Conservation (phyloP, 768 basidiomycete species). For the Neoboletus brunneissimus region DNA sequence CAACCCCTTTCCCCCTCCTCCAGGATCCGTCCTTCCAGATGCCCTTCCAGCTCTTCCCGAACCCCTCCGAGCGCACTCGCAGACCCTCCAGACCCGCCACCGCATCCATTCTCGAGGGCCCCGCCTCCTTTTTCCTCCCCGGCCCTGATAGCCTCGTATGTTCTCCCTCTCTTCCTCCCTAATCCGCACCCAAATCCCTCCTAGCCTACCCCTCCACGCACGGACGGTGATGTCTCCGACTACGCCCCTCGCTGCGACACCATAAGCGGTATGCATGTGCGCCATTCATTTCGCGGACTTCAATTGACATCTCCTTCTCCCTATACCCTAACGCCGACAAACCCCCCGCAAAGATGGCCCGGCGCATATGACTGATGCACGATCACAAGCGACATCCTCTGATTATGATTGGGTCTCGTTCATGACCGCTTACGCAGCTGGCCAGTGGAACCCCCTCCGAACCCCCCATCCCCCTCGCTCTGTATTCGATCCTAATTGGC, state of each 20-base stretch:
- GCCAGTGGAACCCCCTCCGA: slow-evolving; percentile 76
- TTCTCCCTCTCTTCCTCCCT: neutral
- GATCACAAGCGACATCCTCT: slow-evolving; percentile 21
- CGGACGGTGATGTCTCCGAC: slow-evolving; percentile 13
- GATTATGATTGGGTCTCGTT: slow-evolving; percentile 73
- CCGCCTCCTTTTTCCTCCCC: slow-evolving; percentile 41
- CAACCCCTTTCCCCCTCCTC: slow-evolving; percentile 23
- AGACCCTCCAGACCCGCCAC: slow-evolving; percentile 40
- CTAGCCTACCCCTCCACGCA: slow-evolving; percentile 6
- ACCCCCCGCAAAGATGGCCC: slow-evolving; percentile 12
- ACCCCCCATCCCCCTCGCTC: slow-evolving; percentile 58
- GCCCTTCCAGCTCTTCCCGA: slow-evolving; percentile 34
- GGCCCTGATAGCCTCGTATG: slow-evolving; percentile 21
- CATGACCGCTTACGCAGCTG: slow-evolving; percentile 70
- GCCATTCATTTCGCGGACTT: slow-evolving; percentile 1
- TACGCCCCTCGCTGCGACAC: slow-evolving; percentile 6
- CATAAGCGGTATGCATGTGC: slow-evolving; percentile 23
- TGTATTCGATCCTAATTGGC: slow-evolving; percentile 22
- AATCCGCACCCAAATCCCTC: neutral
- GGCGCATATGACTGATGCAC: slow-evolving; percentile 8
- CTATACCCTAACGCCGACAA: slow-evolving; percentile 15
- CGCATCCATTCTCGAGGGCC: slow-evolving; percentile 44
- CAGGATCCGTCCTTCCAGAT: slow-evolving; percentile 29
- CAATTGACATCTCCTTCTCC: slow-evolving; percentile 9
- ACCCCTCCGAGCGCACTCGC: slow-evolving; percentile 25